A percentile compares a stretch with the other conserved stretches of the same genome.
Evolutionary conservation across 352 stramenopile species (phyloP).

Genomic region (Phytopythium chamaehyphon): DNA sequence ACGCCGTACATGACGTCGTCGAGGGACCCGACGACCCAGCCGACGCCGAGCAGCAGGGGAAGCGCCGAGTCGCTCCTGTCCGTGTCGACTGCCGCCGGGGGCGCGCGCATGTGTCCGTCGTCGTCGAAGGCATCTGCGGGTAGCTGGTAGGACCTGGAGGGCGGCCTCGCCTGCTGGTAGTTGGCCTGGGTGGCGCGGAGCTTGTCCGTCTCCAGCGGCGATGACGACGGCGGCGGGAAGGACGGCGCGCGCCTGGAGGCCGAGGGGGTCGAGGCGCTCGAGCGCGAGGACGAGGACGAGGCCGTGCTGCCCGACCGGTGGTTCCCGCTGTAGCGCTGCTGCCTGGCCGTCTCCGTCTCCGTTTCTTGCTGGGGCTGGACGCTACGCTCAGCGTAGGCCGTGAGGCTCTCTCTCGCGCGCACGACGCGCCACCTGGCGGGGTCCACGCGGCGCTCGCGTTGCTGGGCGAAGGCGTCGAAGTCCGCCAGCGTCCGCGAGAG

Average conservation of each 20-base stretch:
- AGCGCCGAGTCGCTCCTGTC: conserved; percentile 8
- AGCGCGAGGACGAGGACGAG: conserved; percentile 3
- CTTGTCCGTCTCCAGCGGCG: background rate
- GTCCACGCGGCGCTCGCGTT: conserved; percentile 30
- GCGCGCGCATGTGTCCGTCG: background rate
- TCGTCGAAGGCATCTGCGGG: background rate
- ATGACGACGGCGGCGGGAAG: conserved; percentile 13
- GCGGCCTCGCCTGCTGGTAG: background rate
- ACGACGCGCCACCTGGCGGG: conserved; percentile 27
- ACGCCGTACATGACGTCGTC: conserved; percentile 63
- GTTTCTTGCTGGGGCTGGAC: background rate
- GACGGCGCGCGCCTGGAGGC: background rate
- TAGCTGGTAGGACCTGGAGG: conserved; percentile 1
- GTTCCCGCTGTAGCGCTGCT: conserved; percentile 1
- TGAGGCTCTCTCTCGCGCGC: conserved; percentile 23
- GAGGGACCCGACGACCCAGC: conserved; percentile 31
- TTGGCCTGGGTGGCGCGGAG: conserved; percentile 5
- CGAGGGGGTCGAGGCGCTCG: background rate
- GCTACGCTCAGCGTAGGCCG: conserved; percentile 25
- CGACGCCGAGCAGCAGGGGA: conserved; percentile 36
- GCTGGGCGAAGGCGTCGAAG: conserved; percentile 29
- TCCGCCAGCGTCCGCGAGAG: conserved; percentile 21
- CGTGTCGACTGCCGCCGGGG: conserved; percentile 1
- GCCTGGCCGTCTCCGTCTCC: background rate
- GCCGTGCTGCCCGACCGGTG: conserved; percentile 4